Percentiles rank a stretch among this genome's conserved stretches.
Evolutionary conservation across 2,329 filamentous ascomycete genomes (phyloP).

Genomic region (Myriangium duriaei): DNA sequence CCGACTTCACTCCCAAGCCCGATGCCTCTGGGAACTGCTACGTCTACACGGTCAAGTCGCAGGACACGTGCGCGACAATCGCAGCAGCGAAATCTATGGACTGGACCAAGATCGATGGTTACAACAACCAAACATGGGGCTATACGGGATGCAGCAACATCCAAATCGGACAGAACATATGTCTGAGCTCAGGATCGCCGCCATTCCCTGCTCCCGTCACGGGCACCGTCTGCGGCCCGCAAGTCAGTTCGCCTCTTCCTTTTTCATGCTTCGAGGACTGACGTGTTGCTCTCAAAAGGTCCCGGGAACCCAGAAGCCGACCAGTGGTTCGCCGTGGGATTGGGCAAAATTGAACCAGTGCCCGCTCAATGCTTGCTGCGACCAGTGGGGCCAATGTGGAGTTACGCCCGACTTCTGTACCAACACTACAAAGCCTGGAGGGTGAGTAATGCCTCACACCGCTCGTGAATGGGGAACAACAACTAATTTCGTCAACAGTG

Average conservation of each 20-base stretch:
- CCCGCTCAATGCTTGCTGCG: conserved; percentile 30
- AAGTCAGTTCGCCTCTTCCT: too few species aligned
- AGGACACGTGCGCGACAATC: conserved; percentile 27
- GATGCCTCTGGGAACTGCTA: too few species aligned
- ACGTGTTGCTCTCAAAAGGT: too few species aligned
- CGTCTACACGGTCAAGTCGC: too few species aligned
- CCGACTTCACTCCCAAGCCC: too few species aligned
- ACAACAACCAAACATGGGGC: conserved; percentile 34
- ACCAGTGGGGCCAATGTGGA: conserved; percentile 35
- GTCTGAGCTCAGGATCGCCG: conserved; percentile 28
- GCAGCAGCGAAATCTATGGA: conserved; percentile 25
- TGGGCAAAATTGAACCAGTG: conserved; percentile 17
- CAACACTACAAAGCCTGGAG: too few species aligned
- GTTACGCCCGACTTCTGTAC: conserved; percentile 34
- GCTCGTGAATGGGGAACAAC: too few species aligned
- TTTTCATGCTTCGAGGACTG: too few species aligned
- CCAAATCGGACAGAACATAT: conserved; percentile 24
- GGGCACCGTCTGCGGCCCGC: conserved; percentile 35
- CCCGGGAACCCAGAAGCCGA: too few species aligned
- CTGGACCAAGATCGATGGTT: conserved; percentile 25
- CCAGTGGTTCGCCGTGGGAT: too few species aligned
- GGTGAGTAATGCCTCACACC: too few species aligned
- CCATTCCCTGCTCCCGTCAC: conserved; percentile 29
- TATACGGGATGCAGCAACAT: conserved; percentile 29
- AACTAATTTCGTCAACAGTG: too few species aligned